These are phyloP conservation scores for Fraxinus greggii DNA, from an alignment of 305 asterid genomes.

Conservation along the genomic window DNA sequence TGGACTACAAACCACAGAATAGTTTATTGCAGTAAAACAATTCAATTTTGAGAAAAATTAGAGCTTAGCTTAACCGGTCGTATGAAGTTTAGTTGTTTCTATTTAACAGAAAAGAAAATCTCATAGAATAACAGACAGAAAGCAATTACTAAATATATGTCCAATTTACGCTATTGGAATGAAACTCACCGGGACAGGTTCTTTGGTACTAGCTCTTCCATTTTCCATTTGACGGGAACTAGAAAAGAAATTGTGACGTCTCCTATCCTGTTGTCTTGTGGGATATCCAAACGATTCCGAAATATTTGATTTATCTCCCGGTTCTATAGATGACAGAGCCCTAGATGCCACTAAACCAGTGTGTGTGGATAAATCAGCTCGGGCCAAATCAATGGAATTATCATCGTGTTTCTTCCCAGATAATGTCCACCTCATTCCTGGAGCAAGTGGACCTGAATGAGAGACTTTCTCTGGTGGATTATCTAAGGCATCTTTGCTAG, in stretches of 20 bases:
- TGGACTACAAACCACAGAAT: background rate
- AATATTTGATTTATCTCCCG: constrained; percentile 23
- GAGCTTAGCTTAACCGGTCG: background rate
- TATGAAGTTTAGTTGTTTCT: background rate
- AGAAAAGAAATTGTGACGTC: constrained; percentile 28
- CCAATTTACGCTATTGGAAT: constrained; percentile 5
- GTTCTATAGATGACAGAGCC: constrained; percentile 44
- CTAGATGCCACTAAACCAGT: constrained; percentile 55
- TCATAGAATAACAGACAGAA: background rate
- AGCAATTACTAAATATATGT: background rate
- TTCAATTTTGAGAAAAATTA: background rate
- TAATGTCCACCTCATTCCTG: constrained; percentile 45
- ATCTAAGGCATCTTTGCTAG: constrained; percentile 34
- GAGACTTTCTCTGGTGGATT: constrained; percentile 39
- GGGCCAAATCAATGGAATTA: constrained; percentile 29
- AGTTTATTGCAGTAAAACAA: background rate
- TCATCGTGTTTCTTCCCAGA: constrained; percentile 43
- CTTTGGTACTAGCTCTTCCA: constrained; percentile 42
- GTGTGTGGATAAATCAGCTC: constrained; percentile 35
- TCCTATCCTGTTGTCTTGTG: constrained; percentile 42
- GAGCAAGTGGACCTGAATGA: constrained; percentile 72
- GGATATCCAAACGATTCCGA: constrained; percentile 44
- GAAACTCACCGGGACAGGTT: constrained; percentile 45
- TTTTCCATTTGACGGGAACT: constrained; percentile 42
- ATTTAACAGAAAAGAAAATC: background rate